Percentiles rank a stretch among this genome's conserved stretches.
Conservation (phyloP, 2,329 filamentous ascomycete species). For the Cordyceps militaris region DNA sequence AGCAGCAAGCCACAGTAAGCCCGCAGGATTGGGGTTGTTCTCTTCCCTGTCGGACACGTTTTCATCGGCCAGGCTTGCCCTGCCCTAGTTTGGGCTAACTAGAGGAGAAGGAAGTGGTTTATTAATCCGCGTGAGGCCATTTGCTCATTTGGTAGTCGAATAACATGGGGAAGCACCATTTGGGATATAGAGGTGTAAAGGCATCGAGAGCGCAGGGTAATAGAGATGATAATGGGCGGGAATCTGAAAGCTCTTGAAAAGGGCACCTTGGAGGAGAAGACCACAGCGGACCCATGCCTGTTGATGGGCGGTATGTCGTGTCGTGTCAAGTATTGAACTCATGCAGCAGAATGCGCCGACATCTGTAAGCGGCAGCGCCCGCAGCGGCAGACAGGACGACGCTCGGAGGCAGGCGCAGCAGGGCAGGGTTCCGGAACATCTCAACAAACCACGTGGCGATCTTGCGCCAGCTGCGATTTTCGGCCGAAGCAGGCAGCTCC, state of each 20-base stretch:
- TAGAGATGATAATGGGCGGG: no score
- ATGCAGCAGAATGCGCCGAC: background rate
- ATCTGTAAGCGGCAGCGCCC: background rate
- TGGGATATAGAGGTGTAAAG: no score
- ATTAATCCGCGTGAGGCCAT: background rate
- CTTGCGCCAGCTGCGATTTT: background rate
- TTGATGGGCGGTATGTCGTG: background rate
- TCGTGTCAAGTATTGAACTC: background rate
- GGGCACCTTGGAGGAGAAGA: no score
- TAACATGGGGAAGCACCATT: no score
- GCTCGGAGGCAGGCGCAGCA: background rate
- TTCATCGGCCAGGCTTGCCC: background rate
- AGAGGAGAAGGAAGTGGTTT: background rate
- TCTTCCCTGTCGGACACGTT: background rate
- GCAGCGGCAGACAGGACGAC: no score
- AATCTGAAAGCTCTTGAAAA: no score
- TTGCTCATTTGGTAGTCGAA: no score
- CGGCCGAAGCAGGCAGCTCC: conserved; percentile 3
- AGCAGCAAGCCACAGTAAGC: background rate
- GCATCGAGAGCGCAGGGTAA: no score
- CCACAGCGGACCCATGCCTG: background rate
- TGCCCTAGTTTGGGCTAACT: background rate
- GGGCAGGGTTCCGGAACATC: background rate
- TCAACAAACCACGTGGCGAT: conserved; percentile 12
- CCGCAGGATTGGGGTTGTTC: background rate